Percentiles rank a stretch among this genome's conserved stretches.
These are phyloP conservation scores for Anisodus tanguticus DNA, from an alignment of 257 asterid species.

Conservation along the genomic window DNA sequence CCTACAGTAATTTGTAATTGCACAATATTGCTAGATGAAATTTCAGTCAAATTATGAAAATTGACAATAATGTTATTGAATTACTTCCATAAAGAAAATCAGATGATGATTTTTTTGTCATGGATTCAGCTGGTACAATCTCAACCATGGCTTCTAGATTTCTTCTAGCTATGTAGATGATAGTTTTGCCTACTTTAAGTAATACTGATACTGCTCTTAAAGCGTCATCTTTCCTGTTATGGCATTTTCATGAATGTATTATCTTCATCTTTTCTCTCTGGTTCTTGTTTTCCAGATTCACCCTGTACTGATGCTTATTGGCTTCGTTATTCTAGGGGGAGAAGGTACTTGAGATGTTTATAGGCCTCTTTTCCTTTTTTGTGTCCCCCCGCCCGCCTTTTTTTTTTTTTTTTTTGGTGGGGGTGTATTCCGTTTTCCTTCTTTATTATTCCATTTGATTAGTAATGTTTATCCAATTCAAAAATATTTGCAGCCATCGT, in stretches of 20 bases:
- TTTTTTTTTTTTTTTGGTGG: neutral
- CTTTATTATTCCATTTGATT: neutral
- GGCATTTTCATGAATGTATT: constrained; percentile 7
- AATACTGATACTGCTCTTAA: neutral
- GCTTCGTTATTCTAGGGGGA: constrained; percentile 79
- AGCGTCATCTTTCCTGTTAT: neutral
- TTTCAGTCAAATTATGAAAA: neutral
- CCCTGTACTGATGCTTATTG: constrained; percentile 91
- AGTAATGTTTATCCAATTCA: constrained; percentile 13
- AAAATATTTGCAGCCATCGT: constrained; percentile 74
- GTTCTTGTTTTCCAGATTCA: constrained; percentile 62
- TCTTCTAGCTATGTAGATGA: neutral
- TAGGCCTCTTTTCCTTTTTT: neutral
- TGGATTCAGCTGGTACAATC: neutral
- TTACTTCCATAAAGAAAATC: neutral
- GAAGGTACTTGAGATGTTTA: constrained; percentile 62
- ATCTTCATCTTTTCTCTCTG: constrained; percentile 32
- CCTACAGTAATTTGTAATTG: neutral
- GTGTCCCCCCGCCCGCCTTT: neutral
- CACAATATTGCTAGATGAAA: neutral
- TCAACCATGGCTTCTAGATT: neutral
- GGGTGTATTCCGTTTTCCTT: neutral
- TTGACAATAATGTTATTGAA: neutral
- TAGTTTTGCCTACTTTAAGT: neutral
- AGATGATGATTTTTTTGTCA: neutral